Evolutionary conservation across 345 rosid species (phyloP), one percentile per base, ranked within the genome.

Genomic region (Sisymbrium altissimum): DNA sequence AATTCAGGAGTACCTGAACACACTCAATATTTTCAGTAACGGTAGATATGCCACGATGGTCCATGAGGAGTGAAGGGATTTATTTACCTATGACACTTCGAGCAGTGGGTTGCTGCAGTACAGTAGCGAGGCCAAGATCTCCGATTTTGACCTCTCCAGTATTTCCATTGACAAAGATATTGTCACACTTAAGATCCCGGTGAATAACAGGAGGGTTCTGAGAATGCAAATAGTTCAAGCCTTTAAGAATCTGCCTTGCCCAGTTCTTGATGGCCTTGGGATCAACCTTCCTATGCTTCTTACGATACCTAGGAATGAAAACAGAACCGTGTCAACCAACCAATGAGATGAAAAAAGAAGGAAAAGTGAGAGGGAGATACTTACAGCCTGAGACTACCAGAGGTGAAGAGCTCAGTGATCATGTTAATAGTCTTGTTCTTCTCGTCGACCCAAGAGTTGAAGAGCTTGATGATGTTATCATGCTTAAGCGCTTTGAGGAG

Each of bases 391-490:
- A 91, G 76, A 78, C 86, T 89, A 72, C 98, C 98, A 13, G 98
- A 94, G 77, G 97, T 91, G 86, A 89, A 89, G 15, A 91, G 81
- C 85, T 94, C 98, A 5, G 98, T 91, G 64, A 94, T 94, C 86
- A 94, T 94, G 82, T 91, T 94, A 70, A 94, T 91, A 19, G 96
- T 91, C 86, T 76, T 84, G 78, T 74, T 89, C 74, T 81, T 81
- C 60, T 91, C 91, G 61, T 94, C 96, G 75, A 94, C 97, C 98
- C 98, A 94, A 33, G 89, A 94, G 79, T 86, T 32, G 55, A 73
- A 89, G 77, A 85, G 86, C 79, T 84, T 94, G 67, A 94, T 85
- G 57, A 94, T 88, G 71, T 91, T 89, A 48, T 80, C 93, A 72
- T 94, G 96, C 71, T 87, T 94, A 29, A 94, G 71, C 0, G 96